Percentiles rank a stretch among this genome's conserved stretches.
These are phyloP conservation scores for Arthrobotrys musiformis DNA, from an alignment of 2,329 filamentous ascomycete genomes.

Conservation along the genomic window DNA sequence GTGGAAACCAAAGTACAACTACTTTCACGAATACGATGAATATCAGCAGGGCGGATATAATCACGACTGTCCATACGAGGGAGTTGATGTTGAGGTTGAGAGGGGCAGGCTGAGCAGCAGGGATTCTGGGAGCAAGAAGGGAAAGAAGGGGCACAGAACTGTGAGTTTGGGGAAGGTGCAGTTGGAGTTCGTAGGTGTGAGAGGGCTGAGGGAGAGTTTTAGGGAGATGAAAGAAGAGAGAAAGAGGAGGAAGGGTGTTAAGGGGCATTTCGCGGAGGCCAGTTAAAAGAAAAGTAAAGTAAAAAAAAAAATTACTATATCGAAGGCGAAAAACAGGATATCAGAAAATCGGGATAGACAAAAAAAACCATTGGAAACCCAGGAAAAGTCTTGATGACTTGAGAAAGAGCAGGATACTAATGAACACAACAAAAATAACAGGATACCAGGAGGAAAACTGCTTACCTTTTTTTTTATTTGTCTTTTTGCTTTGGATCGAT, in stretches of 20 bases:
- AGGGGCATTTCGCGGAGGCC: constrained; percentile 9
- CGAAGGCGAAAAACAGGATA: neutral
- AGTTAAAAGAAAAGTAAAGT: neutral
- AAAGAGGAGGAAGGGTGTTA: constrained; percentile 29
- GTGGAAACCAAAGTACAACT: constrained; percentile 41
- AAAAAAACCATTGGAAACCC: neutral
- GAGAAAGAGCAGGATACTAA: neutral
- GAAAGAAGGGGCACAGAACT: constrained; percentile 27
- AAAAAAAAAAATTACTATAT: neutral
- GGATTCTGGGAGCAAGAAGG: neutral
- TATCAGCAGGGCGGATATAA: neutral
- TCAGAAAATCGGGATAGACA: neutral
- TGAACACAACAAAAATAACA: neutral
- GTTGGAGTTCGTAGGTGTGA: constrained; percentile 45
- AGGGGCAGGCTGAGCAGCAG: neutral
- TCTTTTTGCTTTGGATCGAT: neutral
- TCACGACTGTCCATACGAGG: constrained; percentile 13
- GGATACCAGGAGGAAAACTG: constrained; percentile 7
- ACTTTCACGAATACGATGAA: constrained; percentile 30
- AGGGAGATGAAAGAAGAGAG: constrained; percentile 41
- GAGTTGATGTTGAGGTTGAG: constrained; percentile 15
- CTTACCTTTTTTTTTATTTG: neutral
- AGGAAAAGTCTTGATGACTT: neutral
- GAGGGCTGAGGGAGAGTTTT: constrained; percentile 40
- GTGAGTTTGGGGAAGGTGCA: constrained; percentile 49